Base-by-base conservation (phyloP, 768 basidiomycete species). In the Hygrophorus russula region DNA sequence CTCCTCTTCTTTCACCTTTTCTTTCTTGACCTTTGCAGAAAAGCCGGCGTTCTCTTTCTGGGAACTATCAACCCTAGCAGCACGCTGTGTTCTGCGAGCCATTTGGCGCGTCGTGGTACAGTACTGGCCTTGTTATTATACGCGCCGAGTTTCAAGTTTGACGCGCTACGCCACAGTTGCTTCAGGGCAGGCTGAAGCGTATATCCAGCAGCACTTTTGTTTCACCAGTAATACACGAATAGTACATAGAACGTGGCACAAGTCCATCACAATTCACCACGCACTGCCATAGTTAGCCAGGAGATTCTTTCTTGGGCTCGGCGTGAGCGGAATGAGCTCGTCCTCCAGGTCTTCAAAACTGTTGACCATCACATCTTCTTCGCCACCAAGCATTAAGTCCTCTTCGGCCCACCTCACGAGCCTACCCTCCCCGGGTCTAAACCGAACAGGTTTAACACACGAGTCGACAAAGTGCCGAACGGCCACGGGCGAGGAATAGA, bases 1-100 rank as follows among this genome's bases (percentile, higher is more conserved):
- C 40, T 42, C 13, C 34, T 42, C 41, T 32, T 10, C 41, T 17
- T 42, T 42, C 28, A 30, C n/a, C 29, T 45, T 45, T 35, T n/a
- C 33, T 5, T n/a, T n/a, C 17, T 17, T 35, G n/a, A 13, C 33
- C 33, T 24, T 24, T 1, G 33, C 11, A 24, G 35, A 28, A 27
- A 12, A 5, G 9, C 29, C 15, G 2, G 36, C 13, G 24, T 38
- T 27, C 19, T 45, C 35, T 15, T 18, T 39, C 19, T 19, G 35
- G 11, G 35, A 34, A 34, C 24, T 20, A 13, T 39, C 28, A 14
- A 24, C 42, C 19, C 17, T 27, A 14, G 18, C 4, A 14, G 18
- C 4, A 4, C 14, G 31, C 4, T 18, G 34, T 10, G 12, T 5
- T 36, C 14, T 27, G 7, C 33, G 35, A 14, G 34, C 42, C 42